phyloP scores from a whole-genome alignment of 2,329 filamentous ascomycete species.

The Blumeriella jaapii region DNA sequence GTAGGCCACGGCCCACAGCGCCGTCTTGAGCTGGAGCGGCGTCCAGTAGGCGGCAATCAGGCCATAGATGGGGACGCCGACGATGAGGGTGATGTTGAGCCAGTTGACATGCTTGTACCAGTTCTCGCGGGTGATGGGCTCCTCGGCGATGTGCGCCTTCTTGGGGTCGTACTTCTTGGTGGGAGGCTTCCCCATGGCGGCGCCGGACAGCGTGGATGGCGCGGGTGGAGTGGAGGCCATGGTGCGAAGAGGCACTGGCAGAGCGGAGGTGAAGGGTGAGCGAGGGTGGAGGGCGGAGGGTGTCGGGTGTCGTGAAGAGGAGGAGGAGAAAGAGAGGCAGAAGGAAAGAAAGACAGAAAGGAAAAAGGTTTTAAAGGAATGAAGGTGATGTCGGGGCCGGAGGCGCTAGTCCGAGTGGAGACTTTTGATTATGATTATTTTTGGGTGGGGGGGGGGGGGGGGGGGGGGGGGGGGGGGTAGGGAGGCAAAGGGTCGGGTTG shows the following conservation, averaged over 20 bases:
- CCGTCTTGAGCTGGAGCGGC: conserved; percentile 59
- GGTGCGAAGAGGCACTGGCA: conserved; percentile 7
- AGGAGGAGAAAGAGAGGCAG: neutral
- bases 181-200: conserved; percentile 22
- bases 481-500: no score
- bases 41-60: conserved; percentile 68
- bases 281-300: no score
- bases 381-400: no score
- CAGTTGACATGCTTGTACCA: conserved; percentile 93
- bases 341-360: neutral
- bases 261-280: conserved; percentile 1
- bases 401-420: no score
- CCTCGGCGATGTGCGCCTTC: conserved; percentile 80
- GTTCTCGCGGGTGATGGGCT: conserved; percentile 68
- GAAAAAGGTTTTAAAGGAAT: neutral
- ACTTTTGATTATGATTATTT: no score
- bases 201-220: conserved; percentile 17
- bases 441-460: no score
- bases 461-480: no score
- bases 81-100: conserved; percentile 75
- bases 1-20: conserved; percentile 62
- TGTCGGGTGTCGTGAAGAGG: neutral
- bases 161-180: conserved; percentile 39
- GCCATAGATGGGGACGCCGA: conserved; percentile 65
- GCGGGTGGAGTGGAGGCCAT: conserved; percentile 19